These are phyloP conservation scores for Backusella sp. DNA, from an alignment of 192 early-diverging fungal genomes.

Conservation along the genomic window DNA sequence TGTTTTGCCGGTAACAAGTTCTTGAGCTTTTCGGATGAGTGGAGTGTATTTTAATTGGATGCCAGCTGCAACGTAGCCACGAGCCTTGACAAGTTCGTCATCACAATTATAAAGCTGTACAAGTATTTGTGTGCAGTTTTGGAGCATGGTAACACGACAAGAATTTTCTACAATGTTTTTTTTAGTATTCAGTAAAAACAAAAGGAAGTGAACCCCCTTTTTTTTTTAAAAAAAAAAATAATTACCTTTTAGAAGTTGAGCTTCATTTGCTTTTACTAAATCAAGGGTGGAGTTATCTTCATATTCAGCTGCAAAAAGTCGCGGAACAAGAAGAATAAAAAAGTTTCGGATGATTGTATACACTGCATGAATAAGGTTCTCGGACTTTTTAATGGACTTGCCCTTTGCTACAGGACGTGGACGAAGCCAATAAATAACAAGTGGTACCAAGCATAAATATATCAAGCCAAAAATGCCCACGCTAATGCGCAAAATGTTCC, in stretches of 20 bases:
- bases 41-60: constrained; percentile 12
- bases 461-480: neutral
- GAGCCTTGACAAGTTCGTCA: neutral
- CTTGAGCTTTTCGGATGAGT: neutral
- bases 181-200: neutral
- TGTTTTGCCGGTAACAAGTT: neutral
- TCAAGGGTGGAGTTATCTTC: neutral
- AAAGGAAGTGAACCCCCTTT: no score
- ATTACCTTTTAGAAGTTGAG: neutral
- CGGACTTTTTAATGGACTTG: neutral
- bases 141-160: constrained; percentile 3
- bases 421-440: constrained; percentile 3
- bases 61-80: constrained; percentile 6
- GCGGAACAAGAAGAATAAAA: neutral
- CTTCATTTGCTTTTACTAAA: constrained; percentile 3
- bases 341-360: neutral
- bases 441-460: neutral
- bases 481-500: neutral
- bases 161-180: neutral
- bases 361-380: neutral
- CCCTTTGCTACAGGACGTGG: neutral
- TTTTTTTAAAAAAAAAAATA: neutral
- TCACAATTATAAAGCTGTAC: neutral
- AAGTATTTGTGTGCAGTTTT: constrained; percentile 6
- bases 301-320: neutral